Evolutionary conservation across 108 stramenopile species (phyloP), one percentile per base, ranked within the genome.

Genomic region (Hondaea fermentalgiana): DNA sequence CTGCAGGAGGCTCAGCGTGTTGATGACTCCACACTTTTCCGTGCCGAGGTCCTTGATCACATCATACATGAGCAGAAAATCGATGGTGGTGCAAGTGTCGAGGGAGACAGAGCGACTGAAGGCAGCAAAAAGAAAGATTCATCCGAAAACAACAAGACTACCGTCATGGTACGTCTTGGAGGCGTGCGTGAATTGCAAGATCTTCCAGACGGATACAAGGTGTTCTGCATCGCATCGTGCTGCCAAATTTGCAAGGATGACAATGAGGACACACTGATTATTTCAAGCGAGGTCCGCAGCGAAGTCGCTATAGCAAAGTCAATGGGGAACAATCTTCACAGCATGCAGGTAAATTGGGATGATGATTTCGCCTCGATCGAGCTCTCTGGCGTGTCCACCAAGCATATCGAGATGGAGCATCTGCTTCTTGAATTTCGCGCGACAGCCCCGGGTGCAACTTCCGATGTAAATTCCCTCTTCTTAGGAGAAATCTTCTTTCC

Each of bases 241-340:
- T 83, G 76, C 76, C 76, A 83, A 83, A 83, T 83, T 53, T 83
- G 45, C 28, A 23, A 53, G 49, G 76, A 83, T 12, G 76, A 83
- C 10, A 45, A 45, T 6, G 51, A 83, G 3, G 76, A 83, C 25
- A 53, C 51, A 17, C 4, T 83, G 44, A 3, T 83, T 45, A 83
- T 83, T 45, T 53, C 49, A 47, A 53, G 51, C n/a, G 76, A 83
- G 51, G 8, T 2, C 4, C 64, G 64, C n/a, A 83, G 76, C n/a
- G 76, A 35, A 6, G 49, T 23, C 51, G 76, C 45, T 21, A 1
- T 83, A 6, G 25, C 45, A 6, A 53, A 23, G 14, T 12, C 4
- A 0, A 16, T 10, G 6, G 42, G 35, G 3, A 69, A 14, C 21
- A 35, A 35, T 35, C 2, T 2, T 35, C 35, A 35, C 35, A 2